Evolutionary conservation across 2,329 filamentous ascomycete genomes (phyloP), one percentile per base, ranked within the genome.

Genomic region (Chaetomiaceae sp.): DNA sequence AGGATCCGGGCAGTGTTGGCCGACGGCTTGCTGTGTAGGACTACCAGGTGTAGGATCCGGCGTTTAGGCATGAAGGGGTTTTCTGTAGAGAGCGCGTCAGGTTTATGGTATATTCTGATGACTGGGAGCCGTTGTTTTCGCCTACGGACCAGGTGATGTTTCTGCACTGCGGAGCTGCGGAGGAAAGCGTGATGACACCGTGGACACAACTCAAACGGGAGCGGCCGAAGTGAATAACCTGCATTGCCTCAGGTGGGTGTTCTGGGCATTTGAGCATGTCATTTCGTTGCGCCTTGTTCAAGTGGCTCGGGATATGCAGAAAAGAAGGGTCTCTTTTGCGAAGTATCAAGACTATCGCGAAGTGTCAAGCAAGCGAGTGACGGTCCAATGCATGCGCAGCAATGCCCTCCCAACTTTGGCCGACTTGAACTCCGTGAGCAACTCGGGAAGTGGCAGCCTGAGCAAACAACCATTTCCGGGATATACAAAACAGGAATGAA

Each of bases 401-500:
- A 42, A 9, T 18, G 9, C 20, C 32, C n/a, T 12, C 36, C 39
- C 19, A 42, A 42, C 30, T 40, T 20, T 29, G 37, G 33, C 26
- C 39, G n/a, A 32, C 10, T 15, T 33, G 17, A 42, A 40, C 44
- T 41, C 37, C 41, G 15, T 14, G 17, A 18, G 15, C 9, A 24
- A 30, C n/a, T n/a, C n/a, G n/a, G n/a, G n/a, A n/a, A n/a, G n/a
- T n/a, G n/a, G n/a, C n/a, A 30, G 34, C 18, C 12, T 37, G 19
- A 19, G 12, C 34, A 27, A 36, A 29, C 6, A 29, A 33, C 36
- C n/a, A n/a, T 17, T 26, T 34, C 33, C 19, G 11, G 33, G 29
- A 37, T 6, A 40, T 48, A 43, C 19, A n/a, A 30, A 39, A 40
- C 8, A 37, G 8, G 33, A 47, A 42, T 26, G 40, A 42, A 29